A percentile compares a stretch with the other conserved stretches of the same genome.
These are phyloP conservation scores for Allium cepa DNA, from an alignment of 106 monocot species.

Conservation along the genomic window DNA sequence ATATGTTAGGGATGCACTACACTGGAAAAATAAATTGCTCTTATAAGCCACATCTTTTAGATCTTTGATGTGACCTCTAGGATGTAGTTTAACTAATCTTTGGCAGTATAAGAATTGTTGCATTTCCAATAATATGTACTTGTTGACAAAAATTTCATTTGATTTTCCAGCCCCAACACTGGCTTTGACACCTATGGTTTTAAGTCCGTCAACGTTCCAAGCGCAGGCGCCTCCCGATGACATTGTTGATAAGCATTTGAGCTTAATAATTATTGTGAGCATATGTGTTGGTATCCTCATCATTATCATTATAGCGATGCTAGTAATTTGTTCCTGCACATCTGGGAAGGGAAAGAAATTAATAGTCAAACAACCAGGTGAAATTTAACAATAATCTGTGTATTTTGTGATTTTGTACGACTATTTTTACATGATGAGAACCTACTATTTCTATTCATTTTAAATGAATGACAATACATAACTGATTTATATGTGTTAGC, in stretches of 20 bases:
- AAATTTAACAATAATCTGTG: not conserved
- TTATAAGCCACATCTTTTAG: too few species aligned
- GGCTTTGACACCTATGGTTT: conserved; percentile 30
- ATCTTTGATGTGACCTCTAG: too few species aligned
- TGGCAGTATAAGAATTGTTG: not conserved
- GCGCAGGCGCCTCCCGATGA: conserved; percentile 18
- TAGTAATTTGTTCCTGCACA: conserved; percentile 48
- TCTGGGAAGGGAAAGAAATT: conserved; percentile 30
- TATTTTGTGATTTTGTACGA: too few species aligned
- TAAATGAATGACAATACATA: too few species aligned
- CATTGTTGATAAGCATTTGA: conserved; percentile 19
- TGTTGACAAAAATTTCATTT: not conserved
- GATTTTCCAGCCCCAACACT: conserved; percentile 48
- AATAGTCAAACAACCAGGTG: conserved; percentile 26
- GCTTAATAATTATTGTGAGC: conserved; percentile 36
- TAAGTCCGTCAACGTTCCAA: conserved; percentile 18
- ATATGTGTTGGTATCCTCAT: conserved; percentile 48
- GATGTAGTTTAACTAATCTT: too few species aligned
- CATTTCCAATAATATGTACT: not conserved
- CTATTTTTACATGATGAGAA: too few species aligned
- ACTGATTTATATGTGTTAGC: too few species aligned
- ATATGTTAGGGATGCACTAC: too few species aligned
- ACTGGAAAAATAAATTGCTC: too few species aligned
- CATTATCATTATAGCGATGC: conserved; percentile 14
- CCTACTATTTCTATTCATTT: too few species aligned